Evolutionary conservation across 345 rosid genomes (phyloP), one percentile per base, ranked within the genome.

Genomic region (Gossypium raimondii): DNA sequence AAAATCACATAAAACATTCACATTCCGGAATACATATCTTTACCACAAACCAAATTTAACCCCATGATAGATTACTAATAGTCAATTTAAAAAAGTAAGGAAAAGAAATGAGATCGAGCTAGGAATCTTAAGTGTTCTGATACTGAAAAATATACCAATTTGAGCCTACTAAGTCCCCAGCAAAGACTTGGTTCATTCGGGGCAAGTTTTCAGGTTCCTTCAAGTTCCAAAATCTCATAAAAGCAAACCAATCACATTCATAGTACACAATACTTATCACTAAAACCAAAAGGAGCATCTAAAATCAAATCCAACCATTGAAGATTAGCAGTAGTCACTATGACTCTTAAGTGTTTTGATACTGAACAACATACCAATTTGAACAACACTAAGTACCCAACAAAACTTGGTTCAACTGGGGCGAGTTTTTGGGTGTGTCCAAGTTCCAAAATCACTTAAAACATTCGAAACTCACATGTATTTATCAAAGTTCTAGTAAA

Each of bases 301-400:
- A 72, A 45, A 47, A 62, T 63, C 76, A 75, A 67, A 18, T 29
- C 56, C 16, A 61, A 51, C 11, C 22, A 34, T 7, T 44, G 13
- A 20, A 24, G 38, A 59, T 11, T 59, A 25, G 6, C 7, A 70
- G 12, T 34, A 44, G 55, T 56, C 24, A 13, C 53, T 5, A 34
- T 8, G n/a, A 60, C 3, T 63, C 14, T 55, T 12, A 12, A 27
- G 38, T 16, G 45, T 50, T 66, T 60, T 3, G 69, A 55, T 24
- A n/a, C 67, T 7, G 68, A 52, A 34, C 9, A 47, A 65, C 4
- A 20, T 22, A 67, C 51, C 47, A 13, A 17, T 7, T 29, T 70
- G 51, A 2, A 43, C 18, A 25, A 34, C 41, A 44, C 29, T 8
- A 18, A 55, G 43, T 17, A 9, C 64, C 43, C 43, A 27, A 27